Conservation (phyloP, 1,284 basidiomycete species). For the Cryptococcus wingfieldii region DNA sequence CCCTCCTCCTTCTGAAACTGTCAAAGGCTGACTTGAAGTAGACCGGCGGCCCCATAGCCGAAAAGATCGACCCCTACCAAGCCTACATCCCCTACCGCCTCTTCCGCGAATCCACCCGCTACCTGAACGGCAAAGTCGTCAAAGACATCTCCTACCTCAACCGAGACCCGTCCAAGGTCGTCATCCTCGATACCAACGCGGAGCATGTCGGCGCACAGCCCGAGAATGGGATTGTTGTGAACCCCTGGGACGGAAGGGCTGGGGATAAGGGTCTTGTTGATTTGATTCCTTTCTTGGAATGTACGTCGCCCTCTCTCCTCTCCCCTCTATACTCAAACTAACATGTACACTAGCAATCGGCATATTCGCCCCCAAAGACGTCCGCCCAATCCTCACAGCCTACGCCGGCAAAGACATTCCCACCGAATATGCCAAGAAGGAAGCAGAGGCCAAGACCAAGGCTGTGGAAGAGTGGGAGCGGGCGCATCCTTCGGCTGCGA, state of each 20-base stretch:
- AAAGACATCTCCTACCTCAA: conserved; percentile 93
- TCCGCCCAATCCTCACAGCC: conserved; percentile 76
- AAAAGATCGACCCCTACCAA: conserved; percentile 91
- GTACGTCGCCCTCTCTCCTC: conserved; percentile 54
- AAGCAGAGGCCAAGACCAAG: conserved; percentile 70
- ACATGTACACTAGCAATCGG: conserved; percentile 63
- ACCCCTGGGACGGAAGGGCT: conserved; percentile 80
- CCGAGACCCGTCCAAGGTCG: conserved; percentile 85
- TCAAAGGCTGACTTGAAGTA: conserved; percentile 38
- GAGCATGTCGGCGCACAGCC: conserved; percentile 76
- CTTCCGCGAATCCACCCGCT: conserved; percentile 83
- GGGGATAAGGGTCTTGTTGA: conserved; percentile 76
- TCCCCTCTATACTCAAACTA: background rate
- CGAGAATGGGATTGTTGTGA: conserved; percentile 81
- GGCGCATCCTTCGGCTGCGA: conserved; percentile 50
- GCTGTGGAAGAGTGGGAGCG: conserved; percentile 80
- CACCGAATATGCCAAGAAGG: conserved; percentile 79
- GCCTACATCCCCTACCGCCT: conserved; percentile 85
- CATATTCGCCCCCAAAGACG: conserved; percentile 78
- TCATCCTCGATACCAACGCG: conserved; percentile 78
- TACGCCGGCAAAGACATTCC: conserved; percentile 87
- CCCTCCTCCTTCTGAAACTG: background rate
- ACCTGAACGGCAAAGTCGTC: conserved; percentile 70
- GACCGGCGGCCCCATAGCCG: conserved; percentile 84
- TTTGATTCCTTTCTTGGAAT: conserved; percentile 95